Base-by-base conservation (phyloP, 495 filamentous ascomycete species). In the Viridothelium virens region DNA sequence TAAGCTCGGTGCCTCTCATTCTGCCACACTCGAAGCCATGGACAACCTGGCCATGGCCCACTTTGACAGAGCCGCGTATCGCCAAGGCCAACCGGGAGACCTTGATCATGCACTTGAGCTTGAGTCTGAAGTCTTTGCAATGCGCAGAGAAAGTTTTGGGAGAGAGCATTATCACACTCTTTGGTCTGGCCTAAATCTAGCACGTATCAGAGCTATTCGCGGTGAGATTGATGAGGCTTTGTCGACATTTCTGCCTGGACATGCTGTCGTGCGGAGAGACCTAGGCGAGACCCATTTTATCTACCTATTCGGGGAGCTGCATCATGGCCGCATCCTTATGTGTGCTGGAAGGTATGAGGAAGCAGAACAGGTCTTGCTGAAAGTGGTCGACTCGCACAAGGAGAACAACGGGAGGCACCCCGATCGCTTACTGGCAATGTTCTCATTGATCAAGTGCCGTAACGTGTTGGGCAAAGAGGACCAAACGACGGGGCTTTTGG, bases 81-180 rank as follows among this genome's bases (percentile, higher is more conserved):
- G 53, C 53, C 53, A 14, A 59, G 53, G 53, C 53, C 53, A 59
- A 36, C 18, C n/a, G 7, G 53, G 53, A 31, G 53, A 59, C 31
- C 53, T 59, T 36, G 53, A 59, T 36, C 53, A 31, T 59, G 53
- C 53, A 7, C 53, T 59, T 37, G 44, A 67, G 2, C 47, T 67
- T 50, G 69, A 53, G 63, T 48, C 67, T 3, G 38, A 64, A 47
- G 63, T 65, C 65, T 66, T 67, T 36, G n/a, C 69, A 34, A 39
- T 71, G 39, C 68, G 72, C 38, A 63, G 50, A 48, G 53, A 67
- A 39, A 70, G 64, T 56, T 59, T 74, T 0, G 73, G 73, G 2
- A 71, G 65, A 47, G 71, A 76, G 63, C 73, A 76, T 33, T 67
- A 65, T 2, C 71, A 67, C 61, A 76, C 73, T 2, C 67, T 76